Base-by-base conservation (phyloP, 2,329 filamentous ascomycete genomes). In the Colletotrichum kahawae region DNA sequence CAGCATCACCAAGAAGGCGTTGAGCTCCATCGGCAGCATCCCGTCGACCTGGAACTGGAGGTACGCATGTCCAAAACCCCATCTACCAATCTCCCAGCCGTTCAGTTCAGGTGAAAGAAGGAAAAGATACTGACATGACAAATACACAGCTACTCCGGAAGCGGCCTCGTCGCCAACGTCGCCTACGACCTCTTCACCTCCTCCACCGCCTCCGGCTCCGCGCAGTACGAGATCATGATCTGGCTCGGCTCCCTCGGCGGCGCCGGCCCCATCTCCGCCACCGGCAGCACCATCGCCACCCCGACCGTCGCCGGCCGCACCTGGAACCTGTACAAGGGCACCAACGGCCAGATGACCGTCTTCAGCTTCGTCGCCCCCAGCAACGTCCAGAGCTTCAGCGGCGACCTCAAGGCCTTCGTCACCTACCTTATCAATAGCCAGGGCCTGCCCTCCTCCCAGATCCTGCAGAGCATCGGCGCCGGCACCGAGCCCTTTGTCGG, bases 211-310 rank as follows among this genome's bases (percentile, higher is more conserved):
- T 83, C 87, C 2, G 82, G 81, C 62, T 80, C 73, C 7, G 79
- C 88, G 33, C 84, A 90, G 79, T 92, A 91, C 81, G 92, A 93
- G 83, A 87, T 93, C 81, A 93, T 93, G 92, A 86, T 93, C 79
- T 93, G 92, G 92, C 85, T 92, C 60, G 88, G 85, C 2, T 86
- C 88, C 4, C 84, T 90, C 62, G 91, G 91, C 34, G 90, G 90
- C 69, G 90, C 90, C 2, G 89, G 89, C 1, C 91, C 91, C 48
- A 92, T 92, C 70, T 69, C 67, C 60, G 78, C 81, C 36, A 87
- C 84, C 7, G 90, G 90, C 71, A 86, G 84, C 51, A 78, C 89
- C 7, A 85, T 92, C 77, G 90, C 88, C 4, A 91, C 86, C 1
- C 84, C 88, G 14, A 90, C 85, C 14, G 85, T 93, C 71, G 89